Conservation (phyloP, 1,284 basidiomycete species). For the Ceratobasidium theobromae region DNA sequence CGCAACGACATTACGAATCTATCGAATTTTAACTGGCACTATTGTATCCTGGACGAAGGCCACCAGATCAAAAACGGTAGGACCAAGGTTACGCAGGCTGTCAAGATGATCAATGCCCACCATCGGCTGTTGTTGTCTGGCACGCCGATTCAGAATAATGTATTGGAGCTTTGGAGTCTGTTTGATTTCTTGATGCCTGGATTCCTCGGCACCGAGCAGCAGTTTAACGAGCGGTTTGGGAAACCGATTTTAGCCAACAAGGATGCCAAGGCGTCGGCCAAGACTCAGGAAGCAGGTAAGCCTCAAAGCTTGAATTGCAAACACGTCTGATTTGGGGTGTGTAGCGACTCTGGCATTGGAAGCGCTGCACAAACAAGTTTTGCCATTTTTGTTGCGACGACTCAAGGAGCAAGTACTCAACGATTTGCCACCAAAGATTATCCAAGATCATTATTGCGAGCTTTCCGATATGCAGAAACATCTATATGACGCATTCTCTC, state of each 20-base stretch:
- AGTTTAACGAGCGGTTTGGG: constrained; percentile 94
- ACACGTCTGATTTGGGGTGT: constrained; percentile 14
- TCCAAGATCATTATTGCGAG: constrained; percentile 99
- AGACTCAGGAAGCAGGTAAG: constrained; percentile 90
- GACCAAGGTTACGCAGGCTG: constrained; percentile 95
- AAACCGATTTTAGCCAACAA: constrained; percentile 95
- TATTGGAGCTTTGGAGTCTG: constrained; percentile 96
- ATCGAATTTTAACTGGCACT: constrained; percentile 82
- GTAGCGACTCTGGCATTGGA: constrained; percentile 89
- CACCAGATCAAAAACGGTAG: constrained; percentile 99
- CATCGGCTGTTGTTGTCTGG: constrained; percentile 95
- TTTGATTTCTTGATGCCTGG: constrained; percentile 99
- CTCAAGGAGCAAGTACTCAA: constrained; percentile 97
- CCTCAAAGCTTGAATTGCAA: constrained; percentile 34
- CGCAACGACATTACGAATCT: constrained; percentile 89
- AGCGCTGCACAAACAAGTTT: constrained; percentile 96
- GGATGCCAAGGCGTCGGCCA: constrained; percentile 84
- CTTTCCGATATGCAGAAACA: constrained; percentile 91
- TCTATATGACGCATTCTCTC: constrained; percentile 90
- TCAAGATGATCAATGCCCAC: constrained; percentile 87
- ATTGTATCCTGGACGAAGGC: constrained; percentile 97
- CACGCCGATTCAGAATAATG: constrained; percentile 99
- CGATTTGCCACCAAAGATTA: constrained; percentile 98
- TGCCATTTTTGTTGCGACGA: constrained; percentile 96
- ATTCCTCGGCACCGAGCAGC: constrained; percentile 92